Percentiles rank a stretch among this genome's conserved stretches.
These are phyloP conservation scores for Tolypocladium guangdongense DNA, from an alignment of 2,329 filamentous ascomycete species.

Conservation along the genomic window DNA sequence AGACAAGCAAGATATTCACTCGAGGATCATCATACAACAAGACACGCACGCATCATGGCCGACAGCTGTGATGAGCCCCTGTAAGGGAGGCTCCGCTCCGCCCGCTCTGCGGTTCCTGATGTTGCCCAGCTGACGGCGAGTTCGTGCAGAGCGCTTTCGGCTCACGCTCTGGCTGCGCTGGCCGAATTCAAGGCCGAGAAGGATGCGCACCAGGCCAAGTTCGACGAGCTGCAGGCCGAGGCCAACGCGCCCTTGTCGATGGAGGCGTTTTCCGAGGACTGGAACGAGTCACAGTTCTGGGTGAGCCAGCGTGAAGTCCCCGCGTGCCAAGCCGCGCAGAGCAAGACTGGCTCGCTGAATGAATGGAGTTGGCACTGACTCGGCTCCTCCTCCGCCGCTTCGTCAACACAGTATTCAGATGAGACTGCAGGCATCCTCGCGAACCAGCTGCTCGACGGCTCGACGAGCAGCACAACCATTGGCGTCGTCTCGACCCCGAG, in stretches of 20 bases:
- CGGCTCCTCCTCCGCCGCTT: not conserved
- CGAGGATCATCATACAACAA: not conserved
- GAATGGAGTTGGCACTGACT: not conserved
- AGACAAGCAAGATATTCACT: not conserved
- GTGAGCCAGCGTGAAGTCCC: conserved; percentile 28
- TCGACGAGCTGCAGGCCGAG: conserved; percentile 56
- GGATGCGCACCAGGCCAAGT: conserved; percentile 53
- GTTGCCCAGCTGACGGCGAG: conserved; percentile 4
- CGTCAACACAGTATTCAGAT: conserved; percentile 50
- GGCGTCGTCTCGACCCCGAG: conserved; percentile 66
- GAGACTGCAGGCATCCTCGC: conserved; percentile 57
- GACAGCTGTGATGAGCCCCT: conserved; percentile 36
- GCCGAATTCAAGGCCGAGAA: conserved; percentile 65
- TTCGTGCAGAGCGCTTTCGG: conserved; percentile 41
- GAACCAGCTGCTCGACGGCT: conserved; percentile 51
- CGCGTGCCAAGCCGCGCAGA: not conserved
- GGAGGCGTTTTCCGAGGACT: conserved; percentile 67
- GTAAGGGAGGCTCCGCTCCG: conserved; percentile 25
- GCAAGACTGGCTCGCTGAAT: not conserved
- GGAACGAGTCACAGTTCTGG: conserved; percentile 81
- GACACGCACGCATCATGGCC: conserved; percentile 8
- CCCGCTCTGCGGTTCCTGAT: not conserved
- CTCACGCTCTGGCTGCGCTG: conserved; percentile 55
- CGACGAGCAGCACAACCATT: conserved; percentile 45
- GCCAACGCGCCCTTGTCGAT: conserved; percentile 42